These are phyloP conservation scores for Cornus suecica DNA, from an alignment of 148 eudicot genomes.

Conservation along the genomic window DNA sequence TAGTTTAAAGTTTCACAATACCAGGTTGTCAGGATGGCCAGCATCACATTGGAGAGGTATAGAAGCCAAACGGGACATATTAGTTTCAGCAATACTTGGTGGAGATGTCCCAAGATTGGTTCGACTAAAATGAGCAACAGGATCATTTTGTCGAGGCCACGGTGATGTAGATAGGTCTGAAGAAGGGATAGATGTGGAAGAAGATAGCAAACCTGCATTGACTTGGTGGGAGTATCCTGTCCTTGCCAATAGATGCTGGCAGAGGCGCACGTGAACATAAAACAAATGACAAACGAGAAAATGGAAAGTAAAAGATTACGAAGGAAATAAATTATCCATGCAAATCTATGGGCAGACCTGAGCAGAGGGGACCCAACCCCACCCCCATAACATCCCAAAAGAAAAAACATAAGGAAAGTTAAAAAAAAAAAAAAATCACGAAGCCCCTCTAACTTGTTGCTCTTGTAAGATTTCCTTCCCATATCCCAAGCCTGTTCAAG, in stretches of 20 bases:
- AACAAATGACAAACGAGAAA: not conserved
- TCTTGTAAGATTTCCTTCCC: not conserved
- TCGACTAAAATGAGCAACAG: conserved; percentile 2
- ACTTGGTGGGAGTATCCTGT: conserved; percentile 17
- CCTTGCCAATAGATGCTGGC: conserved; percentile 17
- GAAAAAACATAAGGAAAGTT: too few relatives aligned
- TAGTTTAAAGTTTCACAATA: not conserved
- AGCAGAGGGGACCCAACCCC: too few relatives aligned
- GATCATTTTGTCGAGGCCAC: conserved; percentile 18
- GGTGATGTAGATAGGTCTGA: conserved; percentile 17
- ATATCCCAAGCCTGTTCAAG: not conserved
- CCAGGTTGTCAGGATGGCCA: conserved; percentile 21
- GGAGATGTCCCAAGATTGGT: conserved; percentile 18
- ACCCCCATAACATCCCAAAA: too few relatives aligned
- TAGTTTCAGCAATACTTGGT: conserved; percentile 21
- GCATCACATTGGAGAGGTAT: conserved; percentile 6
- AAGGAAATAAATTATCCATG: not conserved
- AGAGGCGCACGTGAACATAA: not conserved
- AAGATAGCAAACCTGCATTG: conserved; percentile 13
- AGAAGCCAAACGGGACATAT: conserved; percentile 9
- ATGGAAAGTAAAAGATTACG: not conserved
- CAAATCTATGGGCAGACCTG: not conserved
- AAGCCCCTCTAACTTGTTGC: not conserved
- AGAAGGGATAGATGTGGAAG: conserved; percentile 9
- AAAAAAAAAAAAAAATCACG: too few relatives aligned